A percentile compares a stretch with the other conserved stretches of the same genome.
phyloP scores from a whole-genome alignment of 2,329 filamentous ascomycete species.

The Neocatenulostroma microsporum region DNA sequence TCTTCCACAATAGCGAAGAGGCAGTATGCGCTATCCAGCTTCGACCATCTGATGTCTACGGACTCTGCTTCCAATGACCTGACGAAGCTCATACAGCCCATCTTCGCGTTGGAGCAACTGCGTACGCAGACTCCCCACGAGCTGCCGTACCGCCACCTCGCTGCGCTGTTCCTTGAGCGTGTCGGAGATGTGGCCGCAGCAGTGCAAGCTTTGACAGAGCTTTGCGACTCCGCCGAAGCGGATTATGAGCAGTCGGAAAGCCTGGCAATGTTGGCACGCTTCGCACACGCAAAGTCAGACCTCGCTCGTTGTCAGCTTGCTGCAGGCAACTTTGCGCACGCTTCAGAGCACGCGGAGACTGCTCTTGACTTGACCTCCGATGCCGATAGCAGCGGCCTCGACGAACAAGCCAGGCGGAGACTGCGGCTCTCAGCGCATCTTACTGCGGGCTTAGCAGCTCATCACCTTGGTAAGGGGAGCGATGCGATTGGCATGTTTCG shows the following conservation, averaged over 20 bases:
- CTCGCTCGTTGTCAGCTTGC: conserved; percentile 78
- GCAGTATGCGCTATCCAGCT: conserved; percentile 71
- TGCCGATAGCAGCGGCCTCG: conserved; percentile 55
- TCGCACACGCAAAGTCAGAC: conserved; percentile 78
- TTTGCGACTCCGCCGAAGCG: conserved; percentile 65
- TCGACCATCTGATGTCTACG: conserved; percentile 66
- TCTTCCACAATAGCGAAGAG: conserved; percentile 64
- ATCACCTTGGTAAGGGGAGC: conserved; percentile 58
- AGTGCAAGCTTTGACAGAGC: conserved; percentile 54
- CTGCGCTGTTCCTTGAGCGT: conserved; percentile 73
- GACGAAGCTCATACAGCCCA: conserved; percentile 65
- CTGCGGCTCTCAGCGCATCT: conserved; percentile 77
- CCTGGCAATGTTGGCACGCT: conserved; percentile 60
- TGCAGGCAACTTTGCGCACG: conserved; percentile 54
- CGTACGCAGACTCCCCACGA: conserved; percentile 63
- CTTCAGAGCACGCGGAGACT: conserved; percentile 71
- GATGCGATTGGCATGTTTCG: conserved; percentile 73
- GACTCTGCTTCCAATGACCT: conserved; percentile 46
- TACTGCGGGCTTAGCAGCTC: conserved; percentile 75
- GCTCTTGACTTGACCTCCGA: conserved; percentile 72
- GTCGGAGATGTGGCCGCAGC: conserved; percentile 60
- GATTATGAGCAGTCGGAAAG: conserved; percentile 83
- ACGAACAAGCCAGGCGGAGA: conserved; percentile 56
- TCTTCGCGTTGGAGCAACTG: conserved; percentile 82
- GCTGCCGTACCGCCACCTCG: conserved; percentile 66